Evolutionary conservation across 768 basidiomycete genomes (phyloP).

Genomic region (Termitomyces sp.): DNA sequence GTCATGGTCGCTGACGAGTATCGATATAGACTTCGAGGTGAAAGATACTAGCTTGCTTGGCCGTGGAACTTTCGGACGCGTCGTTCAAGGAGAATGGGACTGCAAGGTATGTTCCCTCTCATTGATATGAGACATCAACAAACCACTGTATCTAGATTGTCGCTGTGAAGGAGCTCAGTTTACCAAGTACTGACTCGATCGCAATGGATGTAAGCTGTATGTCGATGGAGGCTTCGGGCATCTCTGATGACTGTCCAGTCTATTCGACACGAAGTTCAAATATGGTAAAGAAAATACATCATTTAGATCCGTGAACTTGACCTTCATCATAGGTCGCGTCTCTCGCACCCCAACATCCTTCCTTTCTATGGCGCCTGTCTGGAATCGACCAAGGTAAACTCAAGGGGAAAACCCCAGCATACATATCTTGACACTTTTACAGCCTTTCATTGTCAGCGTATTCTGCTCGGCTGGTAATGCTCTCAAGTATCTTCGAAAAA

Average conservation of each 20-base stretch:
- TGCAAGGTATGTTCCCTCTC: constrained; percentile 12
- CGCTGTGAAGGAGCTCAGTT: constrained; percentile 25
- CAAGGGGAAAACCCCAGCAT: no score
- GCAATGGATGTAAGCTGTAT: constrained; percentile 8
- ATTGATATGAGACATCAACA: neutral
- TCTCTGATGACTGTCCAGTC: constrained; percentile 21
- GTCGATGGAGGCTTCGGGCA: neutral
- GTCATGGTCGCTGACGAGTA: constrained; percentile 20
- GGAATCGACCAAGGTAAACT: constrained; percentile 28
- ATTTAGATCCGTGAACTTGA: neutral
- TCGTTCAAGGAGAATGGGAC: constrained; percentile 23
- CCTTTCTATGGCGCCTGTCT: constrained; percentile 44
- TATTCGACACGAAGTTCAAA: constrained; percentile 35
- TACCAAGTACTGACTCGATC: constrained; percentile 4
- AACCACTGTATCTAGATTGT: constrained; percentile 14
- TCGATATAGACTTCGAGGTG: constrained; percentile 19
- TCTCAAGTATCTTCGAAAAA: constrained; percentile 6
- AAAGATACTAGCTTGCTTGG: constrained; percentile 17
- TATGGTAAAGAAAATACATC: constrained; percentile 25
- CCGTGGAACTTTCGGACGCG: constrained; percentile 22
- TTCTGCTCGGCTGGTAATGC: constrained; percentile 9
- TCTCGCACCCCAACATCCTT: constrained; percentile 38
- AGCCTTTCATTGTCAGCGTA: constrained; percentile 13
- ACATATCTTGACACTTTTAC: neutral
- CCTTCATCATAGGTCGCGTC: constrained; percentile 27